These are phyloP conservation scores for Odonthalia washingtoniensis DNA, from an alignment of 31 red algal genomes.

Conservation along the genomic window DNA sequence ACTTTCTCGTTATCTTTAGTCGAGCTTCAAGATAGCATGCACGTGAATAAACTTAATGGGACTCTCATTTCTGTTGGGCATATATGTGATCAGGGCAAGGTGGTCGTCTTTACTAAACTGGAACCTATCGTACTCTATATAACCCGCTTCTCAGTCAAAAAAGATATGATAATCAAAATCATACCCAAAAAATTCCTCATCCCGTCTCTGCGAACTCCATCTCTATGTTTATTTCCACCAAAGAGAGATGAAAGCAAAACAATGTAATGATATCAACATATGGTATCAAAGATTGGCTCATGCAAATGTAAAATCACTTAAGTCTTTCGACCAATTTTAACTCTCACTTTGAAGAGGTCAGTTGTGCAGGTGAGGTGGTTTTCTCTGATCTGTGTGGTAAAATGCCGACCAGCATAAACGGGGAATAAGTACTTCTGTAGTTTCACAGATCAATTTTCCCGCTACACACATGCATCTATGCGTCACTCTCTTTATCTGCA, in stretches of 20 bases:
- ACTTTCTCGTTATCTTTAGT: not conserved
- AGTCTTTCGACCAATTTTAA: slow-evolving; percentile 1
- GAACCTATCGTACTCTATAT: not conserved
- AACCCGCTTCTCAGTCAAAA: not conserved
- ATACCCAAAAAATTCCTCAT: not conserved
- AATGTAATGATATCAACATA: not conserved
- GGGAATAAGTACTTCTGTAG: slow-evolving; percentile 2
- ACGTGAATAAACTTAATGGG: not conserved
- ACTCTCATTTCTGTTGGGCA: slow-evolving; percentile 4
- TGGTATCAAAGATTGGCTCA: not conserved
- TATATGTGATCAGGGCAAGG: not conserved
- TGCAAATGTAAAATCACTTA: not conserved
- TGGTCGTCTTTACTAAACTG: not conserved
- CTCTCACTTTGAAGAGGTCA: slow-evolving; percentile 13
- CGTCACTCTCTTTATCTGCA: no score
- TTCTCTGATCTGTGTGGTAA: slow-evolving; percentile 24
- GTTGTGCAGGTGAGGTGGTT: not conserved
- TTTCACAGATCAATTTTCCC: slow-evolving; percentile 22
- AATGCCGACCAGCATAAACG: slow-evolving; percentile 25
- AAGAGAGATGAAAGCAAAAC: not conserved
- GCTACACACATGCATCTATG: slow-evolving; percentile 22
- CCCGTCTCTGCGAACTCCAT: not conserved
- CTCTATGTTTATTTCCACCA: not conserved
- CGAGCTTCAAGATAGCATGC: not conserved
- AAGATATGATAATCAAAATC: not conserved